Evolutionary conservation across 2,329 filamentous ascomycete genomes (phyloP).

Genomic region (Microsporum audouinii): DNA sequence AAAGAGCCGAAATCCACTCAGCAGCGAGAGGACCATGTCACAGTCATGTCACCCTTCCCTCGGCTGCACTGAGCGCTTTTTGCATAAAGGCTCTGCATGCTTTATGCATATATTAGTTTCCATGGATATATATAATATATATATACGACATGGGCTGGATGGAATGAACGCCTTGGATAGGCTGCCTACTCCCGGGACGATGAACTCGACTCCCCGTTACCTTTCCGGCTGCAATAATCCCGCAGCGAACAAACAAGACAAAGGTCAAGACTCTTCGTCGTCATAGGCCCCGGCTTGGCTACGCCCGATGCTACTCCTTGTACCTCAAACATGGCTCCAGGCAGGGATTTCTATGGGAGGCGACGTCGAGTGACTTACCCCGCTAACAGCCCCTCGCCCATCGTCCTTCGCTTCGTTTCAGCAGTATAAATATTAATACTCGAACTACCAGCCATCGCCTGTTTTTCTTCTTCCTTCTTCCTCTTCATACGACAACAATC

Average conservation of each 20-base stretch:
- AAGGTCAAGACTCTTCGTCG: neutral
- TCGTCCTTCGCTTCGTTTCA: neutral
- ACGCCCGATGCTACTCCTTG: neutral
- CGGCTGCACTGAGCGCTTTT: neutral
- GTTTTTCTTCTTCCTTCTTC: neutral
- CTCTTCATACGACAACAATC: neutral
- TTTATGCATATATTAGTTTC: too few relatives aligned
- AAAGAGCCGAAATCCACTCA: neutral
- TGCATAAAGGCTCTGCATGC: too few relatives aligned
- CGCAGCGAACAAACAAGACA: neutral
- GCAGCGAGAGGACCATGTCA: neutral
- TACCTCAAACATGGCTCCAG: neutral
- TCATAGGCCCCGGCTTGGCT: neutral
- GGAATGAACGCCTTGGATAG: neutral
- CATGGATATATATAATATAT: neutral
- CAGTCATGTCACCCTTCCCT: neutral
- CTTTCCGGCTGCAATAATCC: too few relatives aligned
- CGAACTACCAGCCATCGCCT: neutral
- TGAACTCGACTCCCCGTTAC: too few relatives aligned
- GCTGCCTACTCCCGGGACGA: neutral
- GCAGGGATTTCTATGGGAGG: neutral
- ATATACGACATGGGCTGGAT: neutral
- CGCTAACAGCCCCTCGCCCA: neutral
- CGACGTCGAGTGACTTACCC: neutral
- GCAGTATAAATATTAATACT: neutral